These are phyloP conservation scores for Pisolithus microcarpus DNA, from an alignment of 768 basidiomycete genomes.

Conservation along the genomic window DNA sequence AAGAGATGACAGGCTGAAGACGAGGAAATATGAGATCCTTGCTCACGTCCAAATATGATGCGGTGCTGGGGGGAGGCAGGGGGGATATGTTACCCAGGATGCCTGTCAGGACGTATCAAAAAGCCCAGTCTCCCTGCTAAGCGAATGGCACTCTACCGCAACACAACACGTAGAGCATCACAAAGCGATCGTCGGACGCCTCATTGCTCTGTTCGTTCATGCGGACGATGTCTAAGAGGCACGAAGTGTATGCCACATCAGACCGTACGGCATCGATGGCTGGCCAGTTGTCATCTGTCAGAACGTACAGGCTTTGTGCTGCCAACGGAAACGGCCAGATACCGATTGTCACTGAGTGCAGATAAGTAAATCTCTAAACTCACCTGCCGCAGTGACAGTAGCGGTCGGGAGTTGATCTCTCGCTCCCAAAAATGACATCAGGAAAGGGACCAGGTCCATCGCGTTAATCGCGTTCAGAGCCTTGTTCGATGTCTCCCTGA, in stretches of 20 bases:
- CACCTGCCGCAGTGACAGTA: slow-evolving; percentile 78
- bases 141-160: slow-evolving; percentile 45
- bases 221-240: slow-evolving; percentile 57
- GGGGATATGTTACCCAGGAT: slow-evolving; percentile 74
- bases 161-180: slow-evolving; percentile 57
- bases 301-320: slow-evolving; percentile 91
- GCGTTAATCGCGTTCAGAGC: slow-evolving; percentile 54
- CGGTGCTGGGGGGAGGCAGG: slow-evolving; percentile 58
- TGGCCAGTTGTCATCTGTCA: slow-evolving; percentile 86
- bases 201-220: slow-evolving; percentile 36
- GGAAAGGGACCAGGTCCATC: slow-evolving; percentile 81
- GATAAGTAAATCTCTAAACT: slow-evolving; percentile 4
- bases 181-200: slow-evolving; percentile 38
- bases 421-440: slow-evolving; percentile 82
- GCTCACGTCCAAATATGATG: slow-evolving; percentile 60
- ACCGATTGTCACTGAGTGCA: neutral
- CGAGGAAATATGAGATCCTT: slow-evolving; percentile 66
- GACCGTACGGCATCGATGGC: slow-evolving; percentile 59
- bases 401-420: slow-evolving; percentile 60
- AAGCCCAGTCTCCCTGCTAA: neutral
- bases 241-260: slow-evolving; percentile 54
- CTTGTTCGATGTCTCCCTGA: slow-evolving; percentile 88
- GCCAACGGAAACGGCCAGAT: neutral
- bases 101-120: slow-evolving; percentile 34
- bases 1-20: slow-evolving; percentile 57